Percentiles rank a stretch among this genome's conserved stretches.
Conservation (phyloP, 2,329 filamentous ascomycete genomes). For the Diplodia intermedia region DNA sequence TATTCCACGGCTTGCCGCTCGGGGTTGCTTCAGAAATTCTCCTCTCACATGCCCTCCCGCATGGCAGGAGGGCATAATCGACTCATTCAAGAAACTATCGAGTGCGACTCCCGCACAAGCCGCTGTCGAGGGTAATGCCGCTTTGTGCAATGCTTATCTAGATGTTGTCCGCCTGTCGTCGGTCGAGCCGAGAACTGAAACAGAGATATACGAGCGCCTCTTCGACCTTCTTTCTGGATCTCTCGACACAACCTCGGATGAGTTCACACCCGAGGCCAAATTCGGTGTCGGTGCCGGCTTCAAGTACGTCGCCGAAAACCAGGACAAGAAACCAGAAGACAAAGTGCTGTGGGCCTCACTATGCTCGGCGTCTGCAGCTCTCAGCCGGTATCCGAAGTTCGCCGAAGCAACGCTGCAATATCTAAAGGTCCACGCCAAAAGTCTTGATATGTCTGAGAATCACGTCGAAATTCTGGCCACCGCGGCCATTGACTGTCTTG, state of each 20-base stretch:
- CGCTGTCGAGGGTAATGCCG: slow-evolving; percentile 35
- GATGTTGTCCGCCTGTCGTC: slow-evolving; percentile 39
- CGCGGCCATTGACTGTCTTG: slow-evolving; percentile 75
- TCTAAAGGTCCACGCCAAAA: slow-evolving; percentile 70
- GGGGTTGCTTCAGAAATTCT: slow-evolving; percentile 23
- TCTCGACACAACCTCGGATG: slow-evolving; percentile 30
- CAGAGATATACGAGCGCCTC: slow-evolving; percentile 38
- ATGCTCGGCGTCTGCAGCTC: slow-evolving; percentile 69
- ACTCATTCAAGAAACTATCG: slow-evolving; percentile 68
- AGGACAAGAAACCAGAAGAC: slow-evolving; percentile 56
- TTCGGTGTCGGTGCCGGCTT: slow-evolving; percentile 81
- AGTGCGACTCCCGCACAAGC: background rate
- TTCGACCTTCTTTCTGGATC: slow-evolving; percentile 38
- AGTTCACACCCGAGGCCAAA: slow-evolving; percentile 41
- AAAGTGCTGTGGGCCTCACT: slow-evolving; percentile 67
- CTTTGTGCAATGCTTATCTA: slow-evolving; percentile 44
- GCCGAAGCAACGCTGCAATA: slow-evolving; percentile 54
- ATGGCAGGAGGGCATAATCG: slow-evolving; percentile 61
- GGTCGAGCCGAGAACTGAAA: slow-evolving; percentile 38
- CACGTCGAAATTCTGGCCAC: slow-evolving; percentile 68
- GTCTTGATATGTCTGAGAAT: slow-evolving; percentile 56
- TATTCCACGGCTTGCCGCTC: slow-evolving; percentile 40
- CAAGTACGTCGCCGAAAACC: slow-evolving; percentile 66
- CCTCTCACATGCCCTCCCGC: slow-evolving; percentile 37
- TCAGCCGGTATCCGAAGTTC: slow-evolving; percentile 59